Evolutionary conservation across 140 eudicot species (phyloP).

Genomic region (Anethum foeniculum): DNA sequence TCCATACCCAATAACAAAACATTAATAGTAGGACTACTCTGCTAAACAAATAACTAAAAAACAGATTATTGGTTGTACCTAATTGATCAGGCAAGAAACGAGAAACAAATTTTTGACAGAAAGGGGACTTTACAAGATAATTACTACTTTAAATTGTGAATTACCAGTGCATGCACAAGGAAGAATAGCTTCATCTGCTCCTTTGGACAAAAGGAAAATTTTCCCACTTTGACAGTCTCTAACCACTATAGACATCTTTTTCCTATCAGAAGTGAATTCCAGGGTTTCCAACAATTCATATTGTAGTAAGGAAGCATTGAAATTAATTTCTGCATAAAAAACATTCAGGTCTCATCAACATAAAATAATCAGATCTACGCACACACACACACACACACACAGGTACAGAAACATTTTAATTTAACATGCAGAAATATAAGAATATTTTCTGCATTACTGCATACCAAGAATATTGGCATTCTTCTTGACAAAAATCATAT

Average conservation of each 20-base stretch:
- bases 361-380: background rate
- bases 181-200: constrained; percentile 94
- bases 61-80: background rate
- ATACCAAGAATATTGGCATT: constrained; percentile 68
- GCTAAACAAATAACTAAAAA: background rate
- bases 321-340: constrained; percentile 43
- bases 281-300: constrained; percentile 76
- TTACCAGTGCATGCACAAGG: constrained; percentile 67
- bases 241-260: constrained; percentile 88
- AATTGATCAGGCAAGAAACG: background rate
- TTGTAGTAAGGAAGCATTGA: constrained; percentile 47
- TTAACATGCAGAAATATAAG: background rate
- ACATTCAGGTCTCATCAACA: background rate
- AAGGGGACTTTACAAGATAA: background rate
- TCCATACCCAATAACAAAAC: background rate
- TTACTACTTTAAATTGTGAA: background rate
- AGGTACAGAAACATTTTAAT: background rate
- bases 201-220: constrained; percentile 73
- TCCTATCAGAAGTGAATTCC: constrained; percentile 96
- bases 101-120: background rate
- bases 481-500: constrained; percentile 63
- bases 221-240: constrained; percentile 58
- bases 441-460: background rate
- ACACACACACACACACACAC: background rate
- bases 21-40: background rate